Evolutionary conservation across 75 land plant species (phyloP).

Genomic region (Cupressus sempervirens): DNA sequence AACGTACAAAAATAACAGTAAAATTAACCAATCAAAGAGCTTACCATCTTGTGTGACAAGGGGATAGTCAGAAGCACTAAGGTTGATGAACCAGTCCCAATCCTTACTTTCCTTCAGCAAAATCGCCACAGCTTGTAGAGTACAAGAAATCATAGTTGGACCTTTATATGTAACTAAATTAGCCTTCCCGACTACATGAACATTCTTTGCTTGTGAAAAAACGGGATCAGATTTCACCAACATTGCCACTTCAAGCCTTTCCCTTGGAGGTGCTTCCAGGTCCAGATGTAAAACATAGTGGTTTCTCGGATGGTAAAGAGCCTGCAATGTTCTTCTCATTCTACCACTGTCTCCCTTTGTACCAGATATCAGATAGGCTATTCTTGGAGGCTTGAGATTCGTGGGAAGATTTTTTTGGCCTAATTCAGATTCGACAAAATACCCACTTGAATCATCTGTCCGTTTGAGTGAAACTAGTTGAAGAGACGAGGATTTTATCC

Average conservation of each 20-base stretch:
- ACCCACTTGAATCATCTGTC: slow-evolving; percentile 33
- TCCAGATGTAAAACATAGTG: slow-evolving; percentile 87
- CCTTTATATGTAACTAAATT: slow-evolving; percentile 94
- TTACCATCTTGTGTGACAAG: slow-evolving; percentile 94
- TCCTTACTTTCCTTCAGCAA: slow-evolving; percentile 64
- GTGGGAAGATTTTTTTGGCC: slow-evolving; percentile 11
- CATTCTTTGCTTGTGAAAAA: slow-evolving; percentile 70
- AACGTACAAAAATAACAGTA: not conserved
- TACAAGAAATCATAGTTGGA: slow-evolving; percentile 93
- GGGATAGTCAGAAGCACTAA: slow-evolving; percentile 98
- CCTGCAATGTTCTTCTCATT: slow-evolving; percentile 87
- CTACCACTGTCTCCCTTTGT: slow-evolving; percentile 86
- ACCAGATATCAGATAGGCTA: slow-evolving; percentile 90
- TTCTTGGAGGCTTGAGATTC: slow-evolving; percentile 46
- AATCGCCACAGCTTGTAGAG: slow-evolving; percentile 86
- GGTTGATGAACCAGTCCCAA: slow-evolving; percentile 99
- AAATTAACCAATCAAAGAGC: slow-evolving; percentile 14
- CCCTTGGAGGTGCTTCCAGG: slow-evolving; percentile 88
- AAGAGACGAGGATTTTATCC: slow-evolving; percentile 19
- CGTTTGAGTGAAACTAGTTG: slow-evolving; percentile 18
- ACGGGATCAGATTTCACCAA: slow-evolving; percentile 58
- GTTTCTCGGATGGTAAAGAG: slow-evolving; percentile 88
- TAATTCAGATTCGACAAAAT: slow-evolving; percentile 39
- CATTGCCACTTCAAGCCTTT: slow-evolving; percentile 72
- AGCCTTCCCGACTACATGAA: slow-evolving; percentile 71